phyloP scores from a whole-genome alignment of 352 stramenopile genomes.

The Thalassiosira hispida region DNA sequence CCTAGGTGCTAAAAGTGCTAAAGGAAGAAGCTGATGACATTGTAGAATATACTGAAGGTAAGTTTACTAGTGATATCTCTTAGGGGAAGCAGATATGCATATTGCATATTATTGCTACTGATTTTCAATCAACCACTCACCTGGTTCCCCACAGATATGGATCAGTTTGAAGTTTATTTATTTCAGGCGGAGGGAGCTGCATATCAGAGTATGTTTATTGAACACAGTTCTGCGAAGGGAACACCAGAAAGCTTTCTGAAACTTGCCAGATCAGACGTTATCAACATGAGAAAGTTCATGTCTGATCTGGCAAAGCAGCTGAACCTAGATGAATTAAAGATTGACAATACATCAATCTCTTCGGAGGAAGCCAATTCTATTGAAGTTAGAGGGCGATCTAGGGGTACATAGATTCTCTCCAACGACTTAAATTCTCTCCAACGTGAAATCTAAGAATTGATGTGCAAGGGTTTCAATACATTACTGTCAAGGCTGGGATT shows the following conservation, averaged over 20 bases:
- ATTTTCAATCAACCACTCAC: neutral
- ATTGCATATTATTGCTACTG: neutral
- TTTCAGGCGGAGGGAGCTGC: conserved; percentile 63
- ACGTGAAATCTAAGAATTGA: neutral
- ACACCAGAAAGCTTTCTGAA: conserved; percentile 57
- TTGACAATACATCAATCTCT: neutral
- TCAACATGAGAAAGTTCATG: conserved; percentile 63
- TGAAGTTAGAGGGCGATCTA: conserved; percentile 3
- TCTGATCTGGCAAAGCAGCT: conserved; percentile 52
- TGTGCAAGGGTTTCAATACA: conserved; percentile 1
- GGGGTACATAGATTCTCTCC: neutral
- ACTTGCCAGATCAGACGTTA: conserved; percentile 54
- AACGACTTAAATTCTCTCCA: neutral
- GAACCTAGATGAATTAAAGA: conserved; percentile 19
- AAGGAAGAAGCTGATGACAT: conserved; percentile 43
- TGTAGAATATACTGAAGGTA: conserved; percentile 44
- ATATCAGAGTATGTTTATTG: conserved; percentile 72
- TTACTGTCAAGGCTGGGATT: too few relatives aligned
- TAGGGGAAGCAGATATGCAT: conserved; percentile 1
- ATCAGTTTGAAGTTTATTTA: conserved; percentile 69
- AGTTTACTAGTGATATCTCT: neutral
- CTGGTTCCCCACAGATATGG: conserved; percentile 39
- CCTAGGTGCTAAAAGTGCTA: conserved; percentile 32
- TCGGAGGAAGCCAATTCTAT: neutral
- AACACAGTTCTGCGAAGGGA: conserved; percentile 59